phyloP scores from a whole-genome alignment of 441 rosid genomes.

The Erysimum cheiri region DNA sequence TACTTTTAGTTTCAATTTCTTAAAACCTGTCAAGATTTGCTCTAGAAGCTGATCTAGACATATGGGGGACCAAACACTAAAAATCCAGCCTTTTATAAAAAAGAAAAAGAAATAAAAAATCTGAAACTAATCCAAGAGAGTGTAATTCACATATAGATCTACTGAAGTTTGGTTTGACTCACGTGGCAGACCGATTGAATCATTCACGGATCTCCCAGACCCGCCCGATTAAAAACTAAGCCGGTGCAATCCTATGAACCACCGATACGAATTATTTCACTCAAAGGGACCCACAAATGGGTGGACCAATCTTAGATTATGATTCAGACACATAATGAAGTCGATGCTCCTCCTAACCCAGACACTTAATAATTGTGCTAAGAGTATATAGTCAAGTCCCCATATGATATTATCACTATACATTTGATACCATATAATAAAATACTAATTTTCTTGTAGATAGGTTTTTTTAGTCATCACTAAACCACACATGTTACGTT shows the following conservation, averaged over 20 bases:
- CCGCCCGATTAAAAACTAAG: slow-evolving; percentile 23
- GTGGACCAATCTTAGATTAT: slow-evolving; percentile 29
- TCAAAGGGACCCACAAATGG: slow-evolving; percentile 5
- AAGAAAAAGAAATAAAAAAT: not conserved
- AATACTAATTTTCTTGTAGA: slow-evolving; percentile 18
- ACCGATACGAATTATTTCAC: slow-evolving; percentile 34
- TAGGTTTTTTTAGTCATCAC: slow-evolving; percentile 9
- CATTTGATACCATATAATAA: slow-evolving; percentile 16
- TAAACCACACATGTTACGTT: slow-evolving; percentile 14
- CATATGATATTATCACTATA: not conserved
- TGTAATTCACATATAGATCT: not conserved
- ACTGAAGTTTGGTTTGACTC: slow-evolving; percentile 15
- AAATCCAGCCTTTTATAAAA: no score
- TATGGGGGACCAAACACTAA: slow-evolving; percentile 12
- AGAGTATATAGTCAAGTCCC: not conserved
- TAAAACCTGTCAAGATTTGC: slow-evolving; percentile 15
- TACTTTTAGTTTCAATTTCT: not conserved
- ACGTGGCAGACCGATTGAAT: slow-evolving; percentile 40
- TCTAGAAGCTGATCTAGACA: slow-evolving; percentile 14
- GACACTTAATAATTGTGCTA: slow-evolving; percentile 42
- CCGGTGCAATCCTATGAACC: slow-evolving; percentile 40
- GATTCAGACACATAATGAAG: slow-evolving; percentile 38
- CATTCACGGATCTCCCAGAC: slow-evolving; percentile 30
- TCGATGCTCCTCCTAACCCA: slow-evolving; percentile 36
- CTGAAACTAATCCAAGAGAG: not conserved